Percentiles rank a stretch among this genome's conserved stretches.
phyloP scores from a whole-genome alignment of 1,284 basidiomycete genomes.

The Meripilus lineatus region DNA sequence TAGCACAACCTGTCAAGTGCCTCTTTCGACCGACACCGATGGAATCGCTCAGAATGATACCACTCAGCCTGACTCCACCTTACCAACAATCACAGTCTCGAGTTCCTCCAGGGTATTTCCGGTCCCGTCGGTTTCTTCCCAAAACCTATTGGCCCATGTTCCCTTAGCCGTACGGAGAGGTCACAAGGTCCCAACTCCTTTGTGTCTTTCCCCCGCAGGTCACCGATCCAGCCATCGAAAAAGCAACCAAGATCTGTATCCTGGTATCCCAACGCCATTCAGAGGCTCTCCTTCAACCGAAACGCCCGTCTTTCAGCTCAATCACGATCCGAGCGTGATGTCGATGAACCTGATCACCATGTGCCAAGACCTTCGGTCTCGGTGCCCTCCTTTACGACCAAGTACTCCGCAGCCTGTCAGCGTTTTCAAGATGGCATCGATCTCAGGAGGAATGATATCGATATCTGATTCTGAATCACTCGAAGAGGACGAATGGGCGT shows the following conservation, averaged over 20 bases:
- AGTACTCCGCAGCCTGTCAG: slow-evolving; percentile 7
- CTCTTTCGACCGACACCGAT: not conserved
- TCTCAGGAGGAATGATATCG: not conserved
- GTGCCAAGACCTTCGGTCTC: slow-evolving; percentile 38
- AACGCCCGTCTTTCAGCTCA: slow-evolving; percentile 35
- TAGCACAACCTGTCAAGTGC: too few species aligned
- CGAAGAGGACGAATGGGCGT: slow-evolving; percentile 43
- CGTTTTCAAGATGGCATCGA: not conserved
- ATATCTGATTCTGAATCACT: slow-evolving; percentile 6
- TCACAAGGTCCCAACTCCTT: slow-evolving; percentile 36
- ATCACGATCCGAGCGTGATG: slow-evolving; percentile 17
- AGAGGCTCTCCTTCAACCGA: slow-evolving; percentile 47
- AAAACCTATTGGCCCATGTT: slow-evolving; percentile 20
- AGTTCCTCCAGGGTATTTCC: slow-evolving; percentile 31
- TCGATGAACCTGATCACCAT: slow-evolving; percentile 49
- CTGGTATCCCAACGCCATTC: slow-evolving; percentile 60
- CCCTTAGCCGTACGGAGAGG: slow-evolving; percentile 51
- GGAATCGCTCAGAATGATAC: not conserved
- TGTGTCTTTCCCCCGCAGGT: slow-evolving; percentile 31
- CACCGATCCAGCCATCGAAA: slow-evolving; percentile 9
- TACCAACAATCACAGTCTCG: not conserved
- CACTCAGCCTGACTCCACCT: not conserved
- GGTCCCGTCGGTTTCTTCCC: slow-evolving; percentile 38
- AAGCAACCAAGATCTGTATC: slow-evolving; percentile 37
- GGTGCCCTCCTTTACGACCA: slow-evolving; percentile 19